Evolutionary conservation across 108 stramenopile species (phyloP), one percentile per base, ranked within the genome.

Genomic region (Hondaea fermentalgiana): DNA sequence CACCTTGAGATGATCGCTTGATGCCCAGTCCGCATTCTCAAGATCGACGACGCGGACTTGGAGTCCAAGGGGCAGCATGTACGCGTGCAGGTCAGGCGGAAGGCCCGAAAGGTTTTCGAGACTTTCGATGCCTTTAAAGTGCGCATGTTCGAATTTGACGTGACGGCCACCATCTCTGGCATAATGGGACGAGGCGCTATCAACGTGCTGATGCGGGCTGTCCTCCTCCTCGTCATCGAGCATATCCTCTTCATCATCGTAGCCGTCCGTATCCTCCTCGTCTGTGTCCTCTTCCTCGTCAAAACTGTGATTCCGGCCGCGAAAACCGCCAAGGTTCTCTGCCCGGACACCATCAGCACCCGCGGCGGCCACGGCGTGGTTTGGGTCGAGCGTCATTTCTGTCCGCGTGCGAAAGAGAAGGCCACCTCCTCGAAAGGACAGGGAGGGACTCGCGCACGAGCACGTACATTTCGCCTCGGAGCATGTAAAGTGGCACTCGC

Each of bases 271-370:
- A 12, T 83, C 76, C 45, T 83, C 76, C 19, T 69, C 64, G 14
- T 83, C 76, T 8, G 45, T 53, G 23, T 83, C 76, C 45, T 83
- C 76, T 23, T 83, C 76, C n/a, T 83, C 76, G 6, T 83, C 76
- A 6, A 83, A 12, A 17, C 21, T 69, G 25, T 12, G 14, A 42
- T 14, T 0, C 8, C 64, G 64, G 42, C 14, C 64, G 8, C 64
- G 8, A 23, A 23, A 69, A 8, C 64, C 64, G n/a, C 21, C 19
- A 23, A 59, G 21, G n/a, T 59, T 23, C 59, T 59, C 59, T n/a
- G 59, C 19, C n/a, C n/a, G 19, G 19, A 23, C 59, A 23, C 59
- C n/a, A 23, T 59, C 21, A n/a, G 1, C 3, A n/a, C 59, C 59
- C n/a, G 59, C 19, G 59, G 59, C 59, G 21, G 59, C 19, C 2